Conservation (phyloP, 148 eudicot genomes). For the Talinum fruticosum region DNA sequence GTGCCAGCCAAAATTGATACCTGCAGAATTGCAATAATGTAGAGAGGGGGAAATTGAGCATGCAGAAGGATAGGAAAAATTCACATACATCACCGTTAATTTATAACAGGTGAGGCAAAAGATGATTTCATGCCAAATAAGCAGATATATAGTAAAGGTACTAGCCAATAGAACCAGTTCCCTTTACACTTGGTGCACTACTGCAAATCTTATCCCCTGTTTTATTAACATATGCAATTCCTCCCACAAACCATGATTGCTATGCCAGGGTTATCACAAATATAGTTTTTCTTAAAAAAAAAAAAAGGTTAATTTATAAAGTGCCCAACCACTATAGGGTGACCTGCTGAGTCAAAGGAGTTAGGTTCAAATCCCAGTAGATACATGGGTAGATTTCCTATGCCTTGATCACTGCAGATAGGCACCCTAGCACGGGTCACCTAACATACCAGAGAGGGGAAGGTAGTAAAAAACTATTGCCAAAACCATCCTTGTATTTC, state of each 20-base stretch:
- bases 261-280: not conserved
- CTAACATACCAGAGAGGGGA: too few species aligned
- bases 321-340: not conserved
- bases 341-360: not conserved
- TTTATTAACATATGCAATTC: not conserved
- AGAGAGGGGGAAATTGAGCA: not conserved
- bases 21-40: slow-evolving; percentile 37
- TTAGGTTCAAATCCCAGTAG: not conserved
- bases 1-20: slow-evolving; percentile 98
- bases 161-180: not conserved
- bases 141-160: not conserved
- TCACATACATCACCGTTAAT: not conserved
- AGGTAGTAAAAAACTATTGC: too few species aligned
- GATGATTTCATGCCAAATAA: not conserved
- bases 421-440: too few species aligned
- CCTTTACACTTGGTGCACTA: not conserved
- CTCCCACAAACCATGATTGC: not conserved
- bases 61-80: not conserved
- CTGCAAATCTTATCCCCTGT: not conserved
- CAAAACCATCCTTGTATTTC: too few species aligned
- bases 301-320: not conserved
- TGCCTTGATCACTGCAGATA: not conserved
- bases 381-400: not conserved
- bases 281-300: not conserved
- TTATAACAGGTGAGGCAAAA: not conserved